Base-by-base conservation (phyloP, 768 basidiomycete species). In the Lentinula boryana region DNA sequence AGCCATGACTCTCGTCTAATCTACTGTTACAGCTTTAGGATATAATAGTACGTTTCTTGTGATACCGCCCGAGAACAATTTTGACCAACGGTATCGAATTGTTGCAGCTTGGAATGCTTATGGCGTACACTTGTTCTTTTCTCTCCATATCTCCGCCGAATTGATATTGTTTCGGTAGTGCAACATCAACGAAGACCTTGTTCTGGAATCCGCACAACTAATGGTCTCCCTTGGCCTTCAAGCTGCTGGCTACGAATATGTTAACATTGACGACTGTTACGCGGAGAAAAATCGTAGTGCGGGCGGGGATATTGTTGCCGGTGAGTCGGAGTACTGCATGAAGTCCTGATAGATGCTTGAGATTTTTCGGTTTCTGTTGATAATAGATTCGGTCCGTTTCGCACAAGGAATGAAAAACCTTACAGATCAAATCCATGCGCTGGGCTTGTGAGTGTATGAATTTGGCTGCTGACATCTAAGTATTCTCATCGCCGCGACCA, bases 251-350 rank as follows among this genome's bases (percentile, higher is more conserved):
- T 88, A 88, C 61, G 73, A 77, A 50, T 77, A 80, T 61, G 73
- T 87, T 64, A 87, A 87, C 65, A 74, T 88, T 55, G 86, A 88
- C 63, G 86, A 87, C 65, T 88, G 86, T 64, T 88, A 82, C 60
- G 78, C 86, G 0, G 81, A 84, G 70, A 83, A 77, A 63, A 74
- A 80, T 54, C 76, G 86, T 10, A 81, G 72, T 50, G 69, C 75
- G 1, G 66, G 62, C 18, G 85, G 86, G 3, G 74, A 83, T 63
- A 79, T 88, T 16, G 72, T 84, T 53, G 82, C 78, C 62, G 76
- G 86, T 86, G 43, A 56, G 71, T 55, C 33, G 13, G 3, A 36
- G 32, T 58, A 23, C 40, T 49, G 12, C 9, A 23, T 31, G 1
- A 12, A 31, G 18, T 56, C 27, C 27, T 27, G 4, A 8, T 23